phyloP scores from a whole-genome alignment of 176 grass and related monocot genomes.

The Puccinellia tenuiflora region DNA sequence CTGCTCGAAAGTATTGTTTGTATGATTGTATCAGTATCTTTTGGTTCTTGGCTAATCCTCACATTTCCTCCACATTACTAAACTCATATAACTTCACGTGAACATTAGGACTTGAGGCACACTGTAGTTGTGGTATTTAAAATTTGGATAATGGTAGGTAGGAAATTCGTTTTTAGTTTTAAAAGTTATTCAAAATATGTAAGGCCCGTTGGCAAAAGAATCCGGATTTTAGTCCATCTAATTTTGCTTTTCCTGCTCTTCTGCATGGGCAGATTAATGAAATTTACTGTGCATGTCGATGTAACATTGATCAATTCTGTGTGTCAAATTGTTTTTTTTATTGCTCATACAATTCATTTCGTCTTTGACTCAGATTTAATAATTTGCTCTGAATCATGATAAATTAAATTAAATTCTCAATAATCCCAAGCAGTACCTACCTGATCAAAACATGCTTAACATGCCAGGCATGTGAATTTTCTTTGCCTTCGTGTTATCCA shows the following conservation, averaged over 20 bases:
- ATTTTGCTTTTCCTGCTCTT: neutral
- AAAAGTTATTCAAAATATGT: neutral
- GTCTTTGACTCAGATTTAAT: neutral
- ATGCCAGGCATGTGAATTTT: neutral
- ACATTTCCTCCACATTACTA: neutral
- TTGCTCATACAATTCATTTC: neutral
- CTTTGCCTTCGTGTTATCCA: neutral
- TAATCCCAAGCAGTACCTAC: neutral
- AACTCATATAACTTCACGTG: neutral
- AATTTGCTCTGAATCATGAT: neutral
- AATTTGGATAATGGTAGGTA: neutral
- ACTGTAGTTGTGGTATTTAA: neutral
- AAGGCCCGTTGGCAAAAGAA: neutral
- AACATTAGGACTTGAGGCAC: neutral
- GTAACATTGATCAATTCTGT: neutral
- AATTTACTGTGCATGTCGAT: neutral
- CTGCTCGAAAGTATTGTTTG: neutral
- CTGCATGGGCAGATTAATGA: neutral
- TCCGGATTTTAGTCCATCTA: neutral
- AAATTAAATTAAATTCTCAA: neutral
- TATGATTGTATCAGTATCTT: neutral
- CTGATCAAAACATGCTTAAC: neutral
- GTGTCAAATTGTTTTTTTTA: neutral
- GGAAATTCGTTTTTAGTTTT: neutral
- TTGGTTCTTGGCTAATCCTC: neutral